Evolutionary conservation across 78 protist species (phyloP), one percentile per base, ranked within the genome.

Genomic region (Dictyostelium capitatum): DNA sequence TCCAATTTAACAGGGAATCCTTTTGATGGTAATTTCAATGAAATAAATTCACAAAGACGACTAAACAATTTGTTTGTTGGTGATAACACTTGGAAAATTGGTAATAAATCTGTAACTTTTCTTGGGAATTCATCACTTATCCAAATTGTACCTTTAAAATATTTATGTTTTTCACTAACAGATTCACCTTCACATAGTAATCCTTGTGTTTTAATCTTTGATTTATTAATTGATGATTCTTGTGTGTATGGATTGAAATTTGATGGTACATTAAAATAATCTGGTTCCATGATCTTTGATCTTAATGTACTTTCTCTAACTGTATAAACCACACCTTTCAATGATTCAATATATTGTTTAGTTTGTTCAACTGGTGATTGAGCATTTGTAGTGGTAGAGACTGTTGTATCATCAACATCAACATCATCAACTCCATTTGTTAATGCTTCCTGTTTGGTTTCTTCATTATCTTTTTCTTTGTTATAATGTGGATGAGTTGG

Each of bases 1-100:
- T 85, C 89, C 15, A 89, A 25, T 53, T 89, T 77, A 53, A 89
- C 95, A 0, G 95, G 95, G 48, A 89, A 89, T 25, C 95, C 95
- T 23, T 89, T 80, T 1, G 72, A 57, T 47, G 95, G 95, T 54
- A 89, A 47, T 48, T 89, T 89, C 25, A 89, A 43, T 30, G 84
- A 79, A 8, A 89, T 59, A 59, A 89, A 89, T 23, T 81, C 89
- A 32, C 48, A 51, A 15, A 89, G 28, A 47, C 89, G 19, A 74
- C 85, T 65, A 78, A 89, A 89, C 28, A 82, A 51, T 46, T 89
- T 89, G 53, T 89, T 56, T 15, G 95, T 89, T 54, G 87, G 83
- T 43, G 90, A 28, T 28, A 89, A 50, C 4, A 65, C 83, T 50
- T 89, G 85, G 15, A 89, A 89, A 9, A 89, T 89, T 11, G 95